Conservation (phyloP, 2,329 filamentous ascomycete species). For the Beauveria sp. region DNA sequence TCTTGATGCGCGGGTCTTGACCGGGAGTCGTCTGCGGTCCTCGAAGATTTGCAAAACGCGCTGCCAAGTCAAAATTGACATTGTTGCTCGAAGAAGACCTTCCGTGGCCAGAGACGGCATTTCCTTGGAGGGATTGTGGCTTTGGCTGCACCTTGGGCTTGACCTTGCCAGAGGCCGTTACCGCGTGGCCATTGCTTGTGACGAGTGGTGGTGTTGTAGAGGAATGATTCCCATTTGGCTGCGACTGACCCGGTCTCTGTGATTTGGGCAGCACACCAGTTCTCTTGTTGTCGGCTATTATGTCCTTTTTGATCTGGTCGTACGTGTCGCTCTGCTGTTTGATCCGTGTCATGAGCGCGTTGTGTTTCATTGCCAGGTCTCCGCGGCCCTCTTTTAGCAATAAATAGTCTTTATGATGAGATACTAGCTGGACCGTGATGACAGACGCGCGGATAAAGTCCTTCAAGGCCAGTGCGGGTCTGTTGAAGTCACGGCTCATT, state of each 20-base stretch:
- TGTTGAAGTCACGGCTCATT: slow-evolving; percentile 53
- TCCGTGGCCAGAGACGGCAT: slow-evolving; percentile 32
- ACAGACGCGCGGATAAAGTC: slow-evolving; percentile 79
- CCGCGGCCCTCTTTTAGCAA: slow-evolving; percentile 49
- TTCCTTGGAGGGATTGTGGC: slow-evolving; percentile 58
- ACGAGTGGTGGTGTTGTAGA: slow-evolving; percentile 8
- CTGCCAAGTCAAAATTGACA: slow-evolving; percentile 40
- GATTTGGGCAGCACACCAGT: slow-evolving; percentile 47
- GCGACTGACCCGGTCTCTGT: not conserved
- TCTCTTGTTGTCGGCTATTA: slow-evolving; percentile 55
- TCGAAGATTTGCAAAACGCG: slow-evolving; percentile 51
- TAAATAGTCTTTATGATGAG: slow-evolving; percentile 66
- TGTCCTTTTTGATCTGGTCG: slow-evolving; percentile 49
- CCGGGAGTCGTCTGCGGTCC: slow-evolving; percentile 31
- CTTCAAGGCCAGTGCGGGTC: slow-evolving; percentile 67
- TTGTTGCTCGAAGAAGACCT: slow-evolving; percentile 22
- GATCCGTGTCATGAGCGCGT: slow-evolving; percentile 42
- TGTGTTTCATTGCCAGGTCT: slow-evolving; percentile 41
- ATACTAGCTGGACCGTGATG: slow-evolving; percentile 69
- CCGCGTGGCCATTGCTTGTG: not conserved
- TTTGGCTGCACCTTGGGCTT: slow-evolving; percentile 56
- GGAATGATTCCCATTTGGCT: slow-evolving; percentile 11
- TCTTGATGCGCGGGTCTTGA: slow-evolving; percentile 47
- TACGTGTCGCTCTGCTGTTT: slow-evolving; percentile 41
- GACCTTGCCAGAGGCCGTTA: slow-evolving; percentile 22